Evolutionary conservation across 306 rosid species (phyloP).

Genomic region (Quercus cerris): DNA sequence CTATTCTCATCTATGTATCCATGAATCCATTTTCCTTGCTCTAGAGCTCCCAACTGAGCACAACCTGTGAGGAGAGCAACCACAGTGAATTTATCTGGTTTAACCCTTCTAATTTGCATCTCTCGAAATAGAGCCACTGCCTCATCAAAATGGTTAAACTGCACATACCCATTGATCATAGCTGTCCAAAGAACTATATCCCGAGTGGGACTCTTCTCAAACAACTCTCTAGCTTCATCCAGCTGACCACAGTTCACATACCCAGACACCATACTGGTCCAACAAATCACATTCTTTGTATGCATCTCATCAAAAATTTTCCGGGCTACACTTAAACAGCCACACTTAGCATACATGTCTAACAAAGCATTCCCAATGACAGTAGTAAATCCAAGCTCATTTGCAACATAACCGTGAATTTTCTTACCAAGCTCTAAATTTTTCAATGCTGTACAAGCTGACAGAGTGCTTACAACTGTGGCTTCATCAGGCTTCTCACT

Average conservation of each 20-base stretch:
- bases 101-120: no score
- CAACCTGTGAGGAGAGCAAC: no score
- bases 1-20: no score
- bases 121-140: no score
- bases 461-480: slow-evolving; percentile 37
- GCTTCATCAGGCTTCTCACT: slow-evolving; percentile 36
- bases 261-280: slow-evolving; percentile 47
- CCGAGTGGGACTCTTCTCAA: slow-evolving; percentile 34
- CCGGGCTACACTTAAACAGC: slow-evolving; percentile 27
- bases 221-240: slow-evolving; percentile 43
- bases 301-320: slow-evolving; percentile 37
- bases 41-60: no score
- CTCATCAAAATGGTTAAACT: slow-evolving; percentile 24
- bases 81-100: no score
- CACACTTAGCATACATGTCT: slow-evolving; percentile 40
- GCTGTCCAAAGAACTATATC: slow-evolving; percentile 48
- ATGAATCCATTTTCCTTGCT: no score
- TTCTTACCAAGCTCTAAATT: slow-evolving; percentile 34
- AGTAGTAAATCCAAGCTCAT: slow-evolving; percentile 16
- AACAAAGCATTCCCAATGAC: slow-evolving; percentile 23
- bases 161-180: slow-evolving; percentile 49
- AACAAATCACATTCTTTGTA: slow-evolving; percentile 33
- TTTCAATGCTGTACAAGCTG: slow-evolving; percentile 38
- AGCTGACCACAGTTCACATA: slow-evolving; percentile 33
- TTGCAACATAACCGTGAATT: slow-evolving; percentile 33